phyloP scores from a whole-genome alignment of 495 filamentous ascomycete genomes.

The Bryoglossum gracile region DNA sequence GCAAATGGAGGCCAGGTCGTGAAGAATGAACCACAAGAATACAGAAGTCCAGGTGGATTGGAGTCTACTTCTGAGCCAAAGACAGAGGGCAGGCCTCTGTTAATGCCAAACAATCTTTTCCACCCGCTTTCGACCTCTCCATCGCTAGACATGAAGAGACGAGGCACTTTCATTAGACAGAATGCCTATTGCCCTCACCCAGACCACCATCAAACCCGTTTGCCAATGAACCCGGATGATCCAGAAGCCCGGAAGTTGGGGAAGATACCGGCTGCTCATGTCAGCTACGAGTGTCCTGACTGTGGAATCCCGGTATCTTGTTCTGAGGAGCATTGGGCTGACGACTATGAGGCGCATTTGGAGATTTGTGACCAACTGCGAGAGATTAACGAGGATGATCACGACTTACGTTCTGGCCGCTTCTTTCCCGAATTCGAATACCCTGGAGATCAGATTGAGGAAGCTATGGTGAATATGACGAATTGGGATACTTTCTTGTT shows the following conservation, averaged over 20 bases:
- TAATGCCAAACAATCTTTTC: slow-evolving; percentile 80
- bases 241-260: slow-evolving; percentile 48
- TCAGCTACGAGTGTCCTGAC: slow-evolving; percentile 91
- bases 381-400: slow-evolving; percentile 96
- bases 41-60: slow-evolving; percentile 10
- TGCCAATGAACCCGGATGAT: slow-evolving; percentile 51
- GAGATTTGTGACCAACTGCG: slow-evolving; percentile 85
- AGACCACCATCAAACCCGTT: slow-evolving; percentile 62
- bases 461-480: slow-evolving; percentile 89
- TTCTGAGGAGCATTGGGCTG: slow-evolving; percentile 86
- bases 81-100: slow-evolving; percentile 38
- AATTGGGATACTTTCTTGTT: slow-evolving; percentile 98
- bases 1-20: slow-evolving; percentile 15
- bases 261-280: slow-evolving; percentile 59
- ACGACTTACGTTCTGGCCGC: slow-evolving; percentile 83
- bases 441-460: slow-evolving; percentile 80
- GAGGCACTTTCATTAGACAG: slow-evolving; percentile 82
- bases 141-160: slow-evolving; percentile 69
- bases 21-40: slow-evolving; percentile 18
- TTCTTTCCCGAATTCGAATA: slow-evolving; percentile 94
- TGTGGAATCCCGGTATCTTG: slow-evolving; percentile 93
- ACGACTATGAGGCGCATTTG: slow-evolving; percentile 87
- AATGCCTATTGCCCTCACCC: slow-evolving; percentile 91
- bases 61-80: slow-evolving; percentile 22
- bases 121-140: slow-evolving; percentile 86